Conservation (phyloP, 805 yeast genomes). For the Lachancea meyersii region DNA sequence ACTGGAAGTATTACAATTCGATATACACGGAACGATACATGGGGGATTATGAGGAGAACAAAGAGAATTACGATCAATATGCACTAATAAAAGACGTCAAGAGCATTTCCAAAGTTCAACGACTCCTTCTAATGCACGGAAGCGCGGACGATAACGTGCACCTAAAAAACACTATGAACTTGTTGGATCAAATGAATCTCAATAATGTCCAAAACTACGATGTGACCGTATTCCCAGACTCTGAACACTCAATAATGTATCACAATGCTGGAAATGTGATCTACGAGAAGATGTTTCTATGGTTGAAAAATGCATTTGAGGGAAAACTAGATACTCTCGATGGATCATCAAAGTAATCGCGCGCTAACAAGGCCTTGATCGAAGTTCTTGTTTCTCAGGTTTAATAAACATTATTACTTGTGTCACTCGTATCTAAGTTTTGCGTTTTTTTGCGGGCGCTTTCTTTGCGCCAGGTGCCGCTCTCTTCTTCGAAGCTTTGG, state of each 20-base stretch:
- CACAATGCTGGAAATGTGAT: conserved; percentile 77
- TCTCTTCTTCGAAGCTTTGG: conserved; percentile 26
- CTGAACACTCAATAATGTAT: conserved; percentile 73
- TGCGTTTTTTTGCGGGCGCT: conserved; percentile 8
- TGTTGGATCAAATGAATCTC: conserved; percentile 53
- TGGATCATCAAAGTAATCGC: too few species aligned
- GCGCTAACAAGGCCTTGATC: too few species aligned
- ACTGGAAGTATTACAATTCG: conserved; percentile 71
- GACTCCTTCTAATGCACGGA: conserved; percentile 73
- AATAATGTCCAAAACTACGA: conserved; percentile 67
- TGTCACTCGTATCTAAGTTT: too few species aligned
- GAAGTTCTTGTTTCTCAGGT: too few species aligned
- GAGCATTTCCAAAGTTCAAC: conserved; percentile 41
- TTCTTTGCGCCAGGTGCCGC: conserved; percentile 20
- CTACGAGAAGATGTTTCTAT: conserved; percentile 58
- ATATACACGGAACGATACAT: conserved; percentile 76
- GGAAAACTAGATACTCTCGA: conserved; percentile 30
- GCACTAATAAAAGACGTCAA: conserved; percentile 39
- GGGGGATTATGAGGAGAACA: conserved; percentile 41
- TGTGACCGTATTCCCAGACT: conserved; percentile 84
- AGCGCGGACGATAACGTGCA: conserved; percentile 84
- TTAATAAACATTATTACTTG: too few species aligned
- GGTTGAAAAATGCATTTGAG: conserved; percentile 59
- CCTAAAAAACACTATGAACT: conserved; percentile 57
- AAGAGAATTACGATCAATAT: conserved; percentile 41